A percentile compares a stretch with the other conserved stretches of the same genome.
These are phyloP conservation scores for Tetraselmis striata DNA, from an alignment of 139 green algal species.

Conservation along the genomic window DNA sequence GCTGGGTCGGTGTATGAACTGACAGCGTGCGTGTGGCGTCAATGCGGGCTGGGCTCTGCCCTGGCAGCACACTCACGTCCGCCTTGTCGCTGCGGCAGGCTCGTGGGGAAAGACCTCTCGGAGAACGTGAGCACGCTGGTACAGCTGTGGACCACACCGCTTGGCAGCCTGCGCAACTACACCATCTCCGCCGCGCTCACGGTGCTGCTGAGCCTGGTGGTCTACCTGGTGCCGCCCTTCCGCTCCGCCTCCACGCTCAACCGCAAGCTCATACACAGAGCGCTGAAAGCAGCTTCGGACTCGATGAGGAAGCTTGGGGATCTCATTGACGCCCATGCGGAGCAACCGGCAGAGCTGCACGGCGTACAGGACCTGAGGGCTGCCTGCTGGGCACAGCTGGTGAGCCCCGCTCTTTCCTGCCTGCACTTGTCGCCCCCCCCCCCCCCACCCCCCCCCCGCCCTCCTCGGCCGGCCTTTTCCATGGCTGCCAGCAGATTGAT, in stretches of 20 bases:
- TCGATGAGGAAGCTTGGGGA: neutral
- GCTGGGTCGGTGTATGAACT: no score
- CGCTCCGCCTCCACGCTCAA: neutral
- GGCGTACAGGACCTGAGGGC: neutral
- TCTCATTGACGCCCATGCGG: neutral
- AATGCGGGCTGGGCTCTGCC: no score
- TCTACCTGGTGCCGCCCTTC: neutral
- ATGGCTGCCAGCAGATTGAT: no score
- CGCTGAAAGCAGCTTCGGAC: neutral
- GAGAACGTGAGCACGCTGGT: no score
- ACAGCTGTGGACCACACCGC: no score
- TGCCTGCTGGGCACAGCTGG: neutral
- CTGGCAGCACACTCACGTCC: no score
- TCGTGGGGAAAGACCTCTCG: no score
- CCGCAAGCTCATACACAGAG: neutral
- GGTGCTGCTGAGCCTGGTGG: neutral
- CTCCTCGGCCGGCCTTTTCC: no score
- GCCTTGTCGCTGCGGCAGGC: no score
- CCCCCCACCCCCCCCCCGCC: neutral
- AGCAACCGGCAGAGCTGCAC: neutral
- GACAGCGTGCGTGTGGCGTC: no score
- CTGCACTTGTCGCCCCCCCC: neutral
- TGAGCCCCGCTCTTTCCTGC: neutral
- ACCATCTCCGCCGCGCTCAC: neutral
- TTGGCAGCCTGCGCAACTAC: no score